phyloP scores from a whole-genome alignment of 2,329 filamentous ascomycete species.

The Pseudogymnoascus sp. region DNA sequence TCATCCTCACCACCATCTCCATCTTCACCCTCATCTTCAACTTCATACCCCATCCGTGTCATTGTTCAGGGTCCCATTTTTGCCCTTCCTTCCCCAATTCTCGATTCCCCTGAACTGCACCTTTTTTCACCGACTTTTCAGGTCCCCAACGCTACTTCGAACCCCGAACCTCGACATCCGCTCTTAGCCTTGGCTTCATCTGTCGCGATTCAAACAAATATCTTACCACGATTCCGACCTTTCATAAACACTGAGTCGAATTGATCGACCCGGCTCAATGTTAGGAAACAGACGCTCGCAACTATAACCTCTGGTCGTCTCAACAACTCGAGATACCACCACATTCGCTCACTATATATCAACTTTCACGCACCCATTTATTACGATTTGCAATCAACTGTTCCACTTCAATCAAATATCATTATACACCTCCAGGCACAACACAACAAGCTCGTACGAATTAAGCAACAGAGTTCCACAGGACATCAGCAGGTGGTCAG shows the following conservation, averaged over 20 bases:
- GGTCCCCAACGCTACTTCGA: slow-evolving; percentile 1
- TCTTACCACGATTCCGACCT: not conserved
- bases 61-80: not conserved
- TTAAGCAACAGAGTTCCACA: not conserved
- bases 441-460: not conserved
- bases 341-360: not conserved
- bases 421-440: slow-evolving; percentile 3
- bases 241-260: not conserved
- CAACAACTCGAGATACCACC: not conserved
- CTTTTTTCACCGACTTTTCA: not conserved
- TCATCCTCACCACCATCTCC: not conserved
- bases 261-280: not conserved
- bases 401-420: slow-evolving; percentile 5
- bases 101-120: not conserved
- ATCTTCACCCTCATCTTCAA: not conserved
- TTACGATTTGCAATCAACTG: slow-evolving; percentile 2
- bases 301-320: slow-evolving; percentile 1
- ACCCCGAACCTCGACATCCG: not conserved
- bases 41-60: not conserved
- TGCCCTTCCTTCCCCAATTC: not conserved
- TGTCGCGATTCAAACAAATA: not conserved
- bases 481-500: not conserved
- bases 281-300: not conserved
- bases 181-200: not conserved
- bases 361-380: not conserved